These are phyloP conservation scores for Aspergillus aculeatus DNA, from an alignment of 2,329 filamentous ascomycete species.

Conservation along the genomic window DNA sequence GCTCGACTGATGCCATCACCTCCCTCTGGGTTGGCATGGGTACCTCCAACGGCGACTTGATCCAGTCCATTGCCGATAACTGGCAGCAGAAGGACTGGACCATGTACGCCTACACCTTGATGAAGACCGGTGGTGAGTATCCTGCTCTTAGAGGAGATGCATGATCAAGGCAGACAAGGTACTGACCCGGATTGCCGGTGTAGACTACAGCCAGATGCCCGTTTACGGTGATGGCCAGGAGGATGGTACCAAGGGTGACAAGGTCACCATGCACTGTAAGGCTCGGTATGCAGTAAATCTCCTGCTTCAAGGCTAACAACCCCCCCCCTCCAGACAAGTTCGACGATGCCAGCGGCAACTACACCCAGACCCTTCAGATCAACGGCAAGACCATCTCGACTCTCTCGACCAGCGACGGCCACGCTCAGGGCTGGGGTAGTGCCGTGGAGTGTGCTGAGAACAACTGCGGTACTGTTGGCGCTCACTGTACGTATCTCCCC, in stretches of 20 bases:
- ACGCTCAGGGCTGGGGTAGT: conserved; percentile 46
- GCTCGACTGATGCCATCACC: conserved; percentile 31
- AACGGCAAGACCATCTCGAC: conserved; percentile 41
- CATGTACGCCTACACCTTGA: conserved; percentile 36
- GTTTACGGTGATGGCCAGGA: conserved; percentile 30
- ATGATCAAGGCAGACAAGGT: background rate
- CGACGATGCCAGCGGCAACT: conserved; percentile 55
- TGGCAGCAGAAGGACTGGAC: conserved; percentile 38
- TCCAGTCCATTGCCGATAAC: conserved; percentile 50
- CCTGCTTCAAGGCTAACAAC: background rate
- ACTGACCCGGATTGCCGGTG: background rate
- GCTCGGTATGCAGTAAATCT: no score
- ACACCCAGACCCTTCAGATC: conserved; percentile 31
- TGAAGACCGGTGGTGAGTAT: conserved; percentile 17
- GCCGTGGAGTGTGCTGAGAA: conserved; percentile 42
- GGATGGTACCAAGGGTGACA: conserved; percentile 27
- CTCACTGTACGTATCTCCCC: conserved; percentile 32
- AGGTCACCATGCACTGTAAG: conserved; percentile 45
- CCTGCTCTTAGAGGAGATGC: background rate
- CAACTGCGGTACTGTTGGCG: conserved; percentile 43
- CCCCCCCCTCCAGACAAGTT: conserved; percentile 31
- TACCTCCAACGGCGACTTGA: conserved; percentile 48
- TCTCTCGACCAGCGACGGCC: conserved; percentile 44
- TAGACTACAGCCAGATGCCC: conserved; percentile 27
- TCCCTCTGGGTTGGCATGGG: conserved; percentile 53